phyloP scores from a whole-genome alignment of 306 rosid species.

The Citrullus amarus region DNA sequence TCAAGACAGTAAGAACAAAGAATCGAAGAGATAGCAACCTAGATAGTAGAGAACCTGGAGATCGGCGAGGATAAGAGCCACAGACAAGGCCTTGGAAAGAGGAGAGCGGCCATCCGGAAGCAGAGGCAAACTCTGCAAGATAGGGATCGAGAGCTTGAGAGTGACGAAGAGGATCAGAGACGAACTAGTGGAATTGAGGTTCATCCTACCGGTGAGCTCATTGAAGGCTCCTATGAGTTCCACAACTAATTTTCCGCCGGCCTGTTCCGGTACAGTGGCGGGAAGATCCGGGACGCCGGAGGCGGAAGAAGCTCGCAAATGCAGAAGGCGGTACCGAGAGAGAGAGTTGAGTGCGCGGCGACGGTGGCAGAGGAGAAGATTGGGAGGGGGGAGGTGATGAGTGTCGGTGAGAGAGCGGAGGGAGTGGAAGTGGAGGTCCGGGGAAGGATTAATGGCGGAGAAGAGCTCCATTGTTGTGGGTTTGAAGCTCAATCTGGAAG shows the following conservation, averaged over 20 bases:
- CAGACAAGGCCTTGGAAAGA: slow-evolving; percentile 62
- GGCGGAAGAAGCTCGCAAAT: not conserved
- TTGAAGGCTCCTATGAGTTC: slow-evolving; percentile 89
- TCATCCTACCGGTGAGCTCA: slow-evolving; percentile 59
- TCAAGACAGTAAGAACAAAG: not conserved
- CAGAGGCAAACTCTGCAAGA: slow-evolving; percentile 45
- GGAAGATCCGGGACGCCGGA: not conserved
- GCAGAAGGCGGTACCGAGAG: not conserved
- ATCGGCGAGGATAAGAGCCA: slow-evolving; percentile 70
- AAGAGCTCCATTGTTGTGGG: not conserved
- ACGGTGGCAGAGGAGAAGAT: not conserved
- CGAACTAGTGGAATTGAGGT: slow-evolving; percentile 37
- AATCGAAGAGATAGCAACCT: not conserved
- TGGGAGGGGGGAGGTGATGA: not conserved
- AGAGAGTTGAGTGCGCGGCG: not conserved
- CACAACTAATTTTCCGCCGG: slow-evolving; percentile 81
- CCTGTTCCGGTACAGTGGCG: slow-evolving; percentile 27
- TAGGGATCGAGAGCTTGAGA: slow-evolving; percentile 67
- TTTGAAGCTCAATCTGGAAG: not conserved
- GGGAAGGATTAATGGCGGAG: not conserved
- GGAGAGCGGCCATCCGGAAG: slow-evolving; percentile 70
- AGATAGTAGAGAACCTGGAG: slow-evolving; percentile 36
- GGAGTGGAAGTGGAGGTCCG: not conserved
- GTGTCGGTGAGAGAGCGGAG: not conserved
- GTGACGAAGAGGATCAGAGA: slow-evolving; percentile 62